These are phyloP conservation scores for Fraxinus sp. DNA, from an alignment of 305 asterid genomes.

Conservation along the genomic window DNA sequence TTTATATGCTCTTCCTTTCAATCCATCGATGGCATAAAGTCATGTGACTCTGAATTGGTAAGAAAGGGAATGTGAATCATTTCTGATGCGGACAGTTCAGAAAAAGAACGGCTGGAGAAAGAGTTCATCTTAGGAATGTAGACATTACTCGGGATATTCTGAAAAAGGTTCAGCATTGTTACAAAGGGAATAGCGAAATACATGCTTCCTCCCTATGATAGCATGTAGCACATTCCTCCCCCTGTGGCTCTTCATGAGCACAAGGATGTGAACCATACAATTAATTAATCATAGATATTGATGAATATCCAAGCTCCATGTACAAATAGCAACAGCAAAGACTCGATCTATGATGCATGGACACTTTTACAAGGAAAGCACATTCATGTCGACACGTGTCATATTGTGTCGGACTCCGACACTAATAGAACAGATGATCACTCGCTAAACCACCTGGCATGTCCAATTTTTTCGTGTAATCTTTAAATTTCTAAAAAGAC, in stretches of 20 bases:
- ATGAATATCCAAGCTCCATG: neutral
- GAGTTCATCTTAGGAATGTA: neutral
- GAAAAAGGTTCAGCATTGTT: neutral
- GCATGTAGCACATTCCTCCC: neutral
- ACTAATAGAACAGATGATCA: neutral
- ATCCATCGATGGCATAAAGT: neutral
- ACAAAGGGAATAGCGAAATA: neutral
- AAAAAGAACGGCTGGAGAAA: neutral
- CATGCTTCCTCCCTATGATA: neutral
- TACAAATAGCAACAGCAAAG: neutral
- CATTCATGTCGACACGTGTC: neutral
- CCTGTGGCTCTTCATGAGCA: neutral
- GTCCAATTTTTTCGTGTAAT: neutral
- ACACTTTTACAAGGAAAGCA: neutral
- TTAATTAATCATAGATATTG: neutral
- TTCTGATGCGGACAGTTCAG: neutral
- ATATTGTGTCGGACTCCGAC: neutral
- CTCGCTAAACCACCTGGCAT: neutral
- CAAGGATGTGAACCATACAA: neutral
- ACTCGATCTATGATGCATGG: neutral
- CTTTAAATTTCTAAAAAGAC: neutral
- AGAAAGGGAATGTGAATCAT: constrained; percentile 1
- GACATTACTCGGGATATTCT: neutral
- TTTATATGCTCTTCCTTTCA: neutral
- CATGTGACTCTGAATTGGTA: neutral